phyloP scores from a whole-genome alignment of 1,284 basidiomycete species.

The Neonothopanus nambi region DNA sequence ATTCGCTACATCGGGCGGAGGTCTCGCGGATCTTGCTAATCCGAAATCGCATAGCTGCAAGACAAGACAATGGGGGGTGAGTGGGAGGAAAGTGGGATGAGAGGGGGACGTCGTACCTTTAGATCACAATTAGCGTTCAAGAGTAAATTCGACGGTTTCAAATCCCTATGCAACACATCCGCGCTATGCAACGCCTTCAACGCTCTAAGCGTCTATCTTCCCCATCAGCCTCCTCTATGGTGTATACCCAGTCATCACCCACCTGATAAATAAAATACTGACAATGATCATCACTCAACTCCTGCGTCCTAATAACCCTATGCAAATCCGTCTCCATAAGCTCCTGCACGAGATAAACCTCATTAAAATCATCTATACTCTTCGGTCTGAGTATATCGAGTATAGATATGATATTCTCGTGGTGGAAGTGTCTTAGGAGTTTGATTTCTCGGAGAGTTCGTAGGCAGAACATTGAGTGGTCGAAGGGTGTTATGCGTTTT shows the following conservation, averaged over 20 bases:
- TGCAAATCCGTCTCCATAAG: constrained; percentile 88
- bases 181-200: constrained; percentile 94
- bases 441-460: constrained; percentile 87
- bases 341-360: constrained; percentile 74
- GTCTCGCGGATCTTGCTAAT: constrained; percentile 85
- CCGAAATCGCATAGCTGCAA: constrained; percentile 76
- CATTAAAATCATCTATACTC: constrained; percentile 89
- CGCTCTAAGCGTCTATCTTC: constrained; percentile 70
- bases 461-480: constrained; percentile 90
- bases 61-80: too few relatives aligned
- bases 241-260: too few relatives aligned
- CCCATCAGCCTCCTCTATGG: too few relatives aligned
- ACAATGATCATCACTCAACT: constrained; percentile 86
- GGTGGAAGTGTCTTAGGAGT: constrained; percentile 78
- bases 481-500: constrained; percentile 92
- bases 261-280: constrained; percentile 88
- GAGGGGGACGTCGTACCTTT: constrained; percentile 53
- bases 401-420: constrained; percentile 85
- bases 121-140: constrained; percentile 96
- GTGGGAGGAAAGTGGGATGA: too few relatives aligned
- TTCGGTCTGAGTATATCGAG: constrained; percentile 92
- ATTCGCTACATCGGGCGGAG: constrained; percentile 77
- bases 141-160: constrained; percentile 95
- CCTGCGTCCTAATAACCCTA: constrained; percentile 84
- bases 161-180: constrained; percentile 93